Base-by-base conservation (phyloP, 1,139 yeast species). In the Lodderomyces metapsilosis region DNA sequence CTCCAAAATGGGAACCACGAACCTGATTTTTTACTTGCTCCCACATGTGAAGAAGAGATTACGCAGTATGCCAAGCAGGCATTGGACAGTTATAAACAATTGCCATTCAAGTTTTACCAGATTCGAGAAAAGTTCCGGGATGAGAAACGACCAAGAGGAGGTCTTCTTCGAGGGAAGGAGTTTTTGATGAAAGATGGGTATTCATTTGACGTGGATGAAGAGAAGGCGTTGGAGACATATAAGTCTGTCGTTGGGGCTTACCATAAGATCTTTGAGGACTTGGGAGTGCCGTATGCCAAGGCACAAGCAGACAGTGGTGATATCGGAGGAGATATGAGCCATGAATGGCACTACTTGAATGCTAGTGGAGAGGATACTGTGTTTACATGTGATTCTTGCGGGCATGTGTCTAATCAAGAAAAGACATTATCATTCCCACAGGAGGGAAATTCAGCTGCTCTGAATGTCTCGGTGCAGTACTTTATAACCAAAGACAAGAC, bases 151-250 rank as follows among this genome's bases (percentile, higher is more conserved):
- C 97, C 98, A 1, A 68, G 98, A 43, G 89, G 92, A 40, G 99
- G 98, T 0, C 66, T 92, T 33, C 66, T 94, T 37, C 68, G 98
- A 45, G 95, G 96, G 0, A 71, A 91, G 38, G 98, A 92, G 59
- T 94, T 92, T 54, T 53, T 86, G 30, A 92, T 92, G 98, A 91
- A 91, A 58, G 99, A 92, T 60, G 92, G 94, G 3, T 92, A 92
- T 58, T 84, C 96, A 0, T 92, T 92, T 61, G 96, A 91, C 54
- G 52, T 68, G 1, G 64, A 68, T 39, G 67, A 66, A 24, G 61
- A 63, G 3, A 66, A 60, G 4, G 97, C 98, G 0, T 59, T 81
- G 59, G 54, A 55, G n/a, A 75, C 87, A 10, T 92, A 89, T 58
- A 63, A 76, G 0, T 66, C 61, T 16, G 79, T 89, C 50, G 78